Base-by-base conservation (phyloP, 768 basidiomycete genomes). In the Butyriboletus loyo region DNA sequence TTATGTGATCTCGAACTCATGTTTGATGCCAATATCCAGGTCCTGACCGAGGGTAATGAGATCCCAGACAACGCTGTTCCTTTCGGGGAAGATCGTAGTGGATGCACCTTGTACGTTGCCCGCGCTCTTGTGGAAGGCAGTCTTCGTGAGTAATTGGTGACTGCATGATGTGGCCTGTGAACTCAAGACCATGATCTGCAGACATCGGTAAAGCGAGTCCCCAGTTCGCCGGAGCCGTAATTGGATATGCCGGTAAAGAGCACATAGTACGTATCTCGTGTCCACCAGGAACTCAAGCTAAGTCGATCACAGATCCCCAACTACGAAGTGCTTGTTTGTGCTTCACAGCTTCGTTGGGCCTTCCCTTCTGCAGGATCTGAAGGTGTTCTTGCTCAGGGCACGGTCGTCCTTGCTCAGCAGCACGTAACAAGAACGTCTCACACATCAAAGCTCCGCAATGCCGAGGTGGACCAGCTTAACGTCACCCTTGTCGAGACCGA, bases 291-390 rank as follows among this genome's bases (percentile, higher is more conserved):
- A 34, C 37, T 22, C 5, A 40, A 10, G 28, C 44, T 55, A 4
- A 58, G 11, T 49, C 49, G 41, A 30, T 24, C 10, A 2, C 43
- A 72, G 71, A 60, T 72, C n/a, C 27, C 54, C 39, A 48, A 62
- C 34, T 72, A 69, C 28, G 71, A 72, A 47, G 64, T 72, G 32
- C 67, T 72, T 5, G 71, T 73, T 6, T 68, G 68, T 41, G 66
- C 67, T 15, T 66, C 67, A 17, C 63, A 67, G 40, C 63, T 69
- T 17, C 69, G 63, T 7, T 69, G 67, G 67, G 67, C 65, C 25
- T 64, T 69, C 35, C 45, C 66, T 28, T 21, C 56, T 7, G 25
- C 41, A 4, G 57, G 57, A 11, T 4, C 35, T 4, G 55, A 62
- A 6, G 38, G 47, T 6, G 39, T 37, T 35, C 59, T 67, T 34